Base-by-base conservation (phyloP, 2,329 filamentous ascomycete genomes). In the Immersiporthe knoxdaviesiana region DNA sequence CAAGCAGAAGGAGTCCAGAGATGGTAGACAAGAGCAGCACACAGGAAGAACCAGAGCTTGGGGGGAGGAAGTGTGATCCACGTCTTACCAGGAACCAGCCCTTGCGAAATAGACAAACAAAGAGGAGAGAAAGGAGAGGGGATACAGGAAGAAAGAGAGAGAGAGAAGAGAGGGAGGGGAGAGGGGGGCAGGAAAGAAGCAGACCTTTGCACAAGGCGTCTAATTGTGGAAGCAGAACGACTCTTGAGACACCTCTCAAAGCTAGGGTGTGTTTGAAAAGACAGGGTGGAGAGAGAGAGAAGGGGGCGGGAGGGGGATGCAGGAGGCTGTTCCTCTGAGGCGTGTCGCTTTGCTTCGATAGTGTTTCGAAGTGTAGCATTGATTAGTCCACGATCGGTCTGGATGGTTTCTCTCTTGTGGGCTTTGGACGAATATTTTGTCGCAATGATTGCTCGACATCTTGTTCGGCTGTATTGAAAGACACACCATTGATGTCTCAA, bases 241-340 rank as follows among this genome's bases (percentile, higher is more conserved):
- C 61, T 47, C 44, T 61, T 69, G 69, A 69, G 69, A 71, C 69
- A 61, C 24, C 32, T 30, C 44, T 16, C 35, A 60, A 24, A 32
- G 65, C 66, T 58, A 63, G 66, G 59, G 63, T 66, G 52, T 68
- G 69, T 69, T 66, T 71, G 59, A 62, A 41, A 24, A 44, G 37
- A 44, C 30, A 18, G 24, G 52, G 52, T 16, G 52, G 67, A n/a
- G n/a, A n/a, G n/a, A n/a, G n/a, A n/a, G n/a, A n/a, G 56, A 24
- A 30, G 44, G 56, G 56, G 54, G 21, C n/a, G n/a, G 56, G 32
- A 30, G 44, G 56, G 56, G 54, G 21, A n/a, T n/a, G 1, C 61
- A 47, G 61, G 39, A 63, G 61, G 61, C 35, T 41, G n/a, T 32
- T 8, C 59, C 39, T n/a, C 10, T 30, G 6, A 16, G 24, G 39